Evolutionary conservation across 129 eudicot species (phyloP).

Genomic region (Deinandra increscens): DNA sequence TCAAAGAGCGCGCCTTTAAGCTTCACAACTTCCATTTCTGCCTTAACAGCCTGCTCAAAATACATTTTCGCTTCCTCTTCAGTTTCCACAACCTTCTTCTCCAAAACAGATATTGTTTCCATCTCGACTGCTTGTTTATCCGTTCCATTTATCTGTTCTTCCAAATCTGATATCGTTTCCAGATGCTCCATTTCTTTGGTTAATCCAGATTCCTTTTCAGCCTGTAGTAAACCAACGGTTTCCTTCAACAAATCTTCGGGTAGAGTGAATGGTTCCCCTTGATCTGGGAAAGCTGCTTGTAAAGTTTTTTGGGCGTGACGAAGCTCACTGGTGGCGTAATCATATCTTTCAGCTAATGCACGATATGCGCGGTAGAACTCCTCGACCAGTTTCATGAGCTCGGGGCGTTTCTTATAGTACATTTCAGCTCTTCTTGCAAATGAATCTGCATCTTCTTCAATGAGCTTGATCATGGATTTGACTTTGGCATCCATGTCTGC

Average conservation of each 20-base stretch:
- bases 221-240: constrained; percentile 51
- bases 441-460: constrained; percentile 99
- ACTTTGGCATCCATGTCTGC: constrained; percentile 65
- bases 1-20: constrained; percentile 51
- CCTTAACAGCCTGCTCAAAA: constrained; percentile 44
- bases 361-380: constrained; percentile 97
- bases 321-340: constrained; percentile 91
- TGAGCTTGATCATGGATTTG: constrained; percentile 88
- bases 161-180: constrained; percentile 59
- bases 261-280: constrained; percentile 46
- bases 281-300: constrained; percentile 87
- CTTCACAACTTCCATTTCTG: constrained; percentile 56
- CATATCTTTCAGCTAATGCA: constrained; percentile 93
- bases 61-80: constrained; percentile 45
- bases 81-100: constrained; percentile 42
- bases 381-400: constrained; percentile 91
- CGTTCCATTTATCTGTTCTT: constrained; percentile 41
- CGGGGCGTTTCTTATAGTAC: constrained; percentile 97
- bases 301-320: constrained; percentile 87
- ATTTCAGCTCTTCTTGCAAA: constrained; percentile 98
- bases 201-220: constrained; percentile 54
- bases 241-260: constrained; percentile 73
- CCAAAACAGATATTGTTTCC: constrained; percentile 53
- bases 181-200: constrained; percentile 42
- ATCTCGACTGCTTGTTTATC: constrained; percentile 42